These are phyloP conservation scores for Tolypocladium guangdongense DNA, from an alignment of 2,329 filamentous ascomycete species.

Conservation along the genomic window DNA sequence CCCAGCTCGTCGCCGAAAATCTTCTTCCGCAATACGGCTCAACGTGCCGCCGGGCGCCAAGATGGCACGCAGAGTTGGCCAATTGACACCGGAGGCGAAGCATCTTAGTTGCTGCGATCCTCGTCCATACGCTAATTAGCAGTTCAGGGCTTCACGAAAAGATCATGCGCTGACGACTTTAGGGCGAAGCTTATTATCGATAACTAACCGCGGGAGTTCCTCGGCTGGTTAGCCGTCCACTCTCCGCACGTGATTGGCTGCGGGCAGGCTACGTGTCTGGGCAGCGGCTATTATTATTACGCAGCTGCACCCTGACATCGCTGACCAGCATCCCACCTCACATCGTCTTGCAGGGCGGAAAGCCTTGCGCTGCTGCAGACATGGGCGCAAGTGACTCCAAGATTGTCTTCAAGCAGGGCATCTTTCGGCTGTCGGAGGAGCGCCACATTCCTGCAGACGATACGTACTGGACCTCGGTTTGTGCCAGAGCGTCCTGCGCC, in stretches of 20 bases:
- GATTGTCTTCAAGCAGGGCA: slow-evolving; percentile 96
- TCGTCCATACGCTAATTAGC: not conserved
- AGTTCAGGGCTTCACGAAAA: not conserved
- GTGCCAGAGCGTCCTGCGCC: slow-evolving; percentile 20
- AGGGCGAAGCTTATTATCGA: slow-evolving; percentile 5
- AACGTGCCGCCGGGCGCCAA: not conserved
- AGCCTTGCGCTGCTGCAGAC: slow-evolving; percentile 16
- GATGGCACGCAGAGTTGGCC: slow-evolving; percentile 1
- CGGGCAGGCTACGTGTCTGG: not conserved
- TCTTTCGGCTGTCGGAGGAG: slow-evolving; percentile 92
- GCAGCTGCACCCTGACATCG: too few species aligned
- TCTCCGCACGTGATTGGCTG: slow-evolving; percentile 7
- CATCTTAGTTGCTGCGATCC: slow-evolving; percentile 12
- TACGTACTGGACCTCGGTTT: slow-evolving; percentile 82
- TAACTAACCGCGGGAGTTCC: slow-evolving; percentile 4
- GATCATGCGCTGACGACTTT: not conserved
- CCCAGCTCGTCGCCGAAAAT: not conserved
- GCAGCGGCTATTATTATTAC: not conserved
- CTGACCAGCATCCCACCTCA: slow-evolving; percentile 5
- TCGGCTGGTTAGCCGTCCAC: not conserved
- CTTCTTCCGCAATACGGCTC: not conserved
- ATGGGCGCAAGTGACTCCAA: slow-evolving; percentile 99
- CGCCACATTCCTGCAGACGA: slow-evolving; percentile 79
- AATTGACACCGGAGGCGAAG: slow-evolving; percentile 14
- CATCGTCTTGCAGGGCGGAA: slow-evolving; percentile 5